A percentile compares a stretch with the other conserved stretches of the same genome.
Conservation (phyloP, 495 filamentous ascomycete species). For the Glonium stellatum region DNA sequence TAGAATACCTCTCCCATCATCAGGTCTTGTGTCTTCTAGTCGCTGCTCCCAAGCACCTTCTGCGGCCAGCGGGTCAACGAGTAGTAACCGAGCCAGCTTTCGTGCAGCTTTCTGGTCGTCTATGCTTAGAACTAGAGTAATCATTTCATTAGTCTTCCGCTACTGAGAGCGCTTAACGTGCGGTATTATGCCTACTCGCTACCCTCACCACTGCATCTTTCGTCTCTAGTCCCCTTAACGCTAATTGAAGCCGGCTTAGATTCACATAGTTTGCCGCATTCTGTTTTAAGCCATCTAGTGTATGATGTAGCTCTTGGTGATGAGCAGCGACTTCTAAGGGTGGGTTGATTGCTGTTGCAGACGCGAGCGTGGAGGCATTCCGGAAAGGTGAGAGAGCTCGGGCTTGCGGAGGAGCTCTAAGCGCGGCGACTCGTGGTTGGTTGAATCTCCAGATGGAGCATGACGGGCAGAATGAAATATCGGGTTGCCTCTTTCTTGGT, state of each 20-base stretch:
- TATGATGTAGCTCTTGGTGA: slow-evolving; percentile 50
- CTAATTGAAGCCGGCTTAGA: slow-evolving; percentile 70
- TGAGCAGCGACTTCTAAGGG: slow-evolving; percentile 28
- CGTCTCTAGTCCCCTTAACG: slow-evolving; percentile 67
- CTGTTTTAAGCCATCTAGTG: slow-evolving; percentile 55
- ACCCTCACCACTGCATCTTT: slow-evolving; percentile 60
- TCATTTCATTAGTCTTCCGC: background rate
- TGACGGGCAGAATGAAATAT: slow-evolving; percentile 14
- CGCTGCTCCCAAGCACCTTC: slow-evolving; percentile 64
- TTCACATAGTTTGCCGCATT: slow-evolving; percentile 60
- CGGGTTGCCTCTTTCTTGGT: slow-evolving; percentile 7
- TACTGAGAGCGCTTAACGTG: background rate
- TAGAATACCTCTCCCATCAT: slow-evolving; percentile 47
- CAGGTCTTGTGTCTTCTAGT: slow-evolving; percentile 44
- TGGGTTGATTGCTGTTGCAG: slow-evolving; percentile 34
- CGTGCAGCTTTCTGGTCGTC: slow-evolving; percentile 44
- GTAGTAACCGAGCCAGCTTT: slow-evolving; percentile 59
- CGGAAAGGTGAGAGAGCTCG: slow-evolving; percentile 29
- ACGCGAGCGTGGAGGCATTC: slow-evolving; percentile 34
- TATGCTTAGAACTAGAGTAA: slow-evolving; percentile 49
- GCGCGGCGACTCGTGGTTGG: slow-evolving; percentile 1
- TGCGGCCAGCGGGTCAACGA: slow-evolving; percentile 68
- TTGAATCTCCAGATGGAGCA: slow-evolving; percentile 27
- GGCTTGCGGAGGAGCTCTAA: background rate
- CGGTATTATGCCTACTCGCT: slow-evolving; percentile 38